Percentiles rank a stretch among this genome's conserved stretches.
These are phyloP conservation scores for Neurospora sp. DNA, from an alignment of 2,329 filamentous ascomycete species.

Conservation along the genomic window DNA sequence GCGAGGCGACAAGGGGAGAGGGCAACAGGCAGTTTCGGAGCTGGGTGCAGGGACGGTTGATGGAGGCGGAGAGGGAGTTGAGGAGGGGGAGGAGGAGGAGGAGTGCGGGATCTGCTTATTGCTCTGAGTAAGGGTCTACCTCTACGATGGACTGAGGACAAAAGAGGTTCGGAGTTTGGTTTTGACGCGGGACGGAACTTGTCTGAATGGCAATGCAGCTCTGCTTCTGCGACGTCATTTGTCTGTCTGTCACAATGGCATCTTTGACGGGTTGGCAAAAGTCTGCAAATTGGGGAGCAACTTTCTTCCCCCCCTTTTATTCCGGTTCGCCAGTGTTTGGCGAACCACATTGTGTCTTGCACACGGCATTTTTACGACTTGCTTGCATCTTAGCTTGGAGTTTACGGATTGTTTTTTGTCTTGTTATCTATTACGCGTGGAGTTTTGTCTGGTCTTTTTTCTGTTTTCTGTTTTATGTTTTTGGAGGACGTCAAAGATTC, in stretches of 20 bases:
- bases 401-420: constrained; percentile 3
- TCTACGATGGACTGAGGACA: too few species aligned
- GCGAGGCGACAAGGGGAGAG: constrained; percentile 42
- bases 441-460: not conserved
- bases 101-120: constrained; percentile 19
- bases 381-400: constrained; percentile 7
- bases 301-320: not conserved
- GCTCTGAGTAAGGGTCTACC: not conserved
- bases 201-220: too few species aligned
- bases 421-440: not conserved
- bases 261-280: not conserved
- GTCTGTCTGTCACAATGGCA: not conserved
- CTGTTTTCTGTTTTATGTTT: not conserved
- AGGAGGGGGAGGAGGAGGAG: constrained; percentile 41
- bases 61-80: constrained; percentile 51
- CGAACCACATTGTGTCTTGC: not conserved
- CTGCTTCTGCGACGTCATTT: not conserved
- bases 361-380: not conserved
- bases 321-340: not conserved
- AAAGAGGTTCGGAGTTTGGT: too few species aligned
- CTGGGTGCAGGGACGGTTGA: constrained; percentile 48
- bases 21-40: constrained; percentile 34
- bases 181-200: too few species aligned
- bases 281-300: not conserved
- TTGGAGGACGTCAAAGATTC: not conserved